Conservation (phyloP, 1,284 basidiomycete species). For the Pterulicium gracile region DNA sequence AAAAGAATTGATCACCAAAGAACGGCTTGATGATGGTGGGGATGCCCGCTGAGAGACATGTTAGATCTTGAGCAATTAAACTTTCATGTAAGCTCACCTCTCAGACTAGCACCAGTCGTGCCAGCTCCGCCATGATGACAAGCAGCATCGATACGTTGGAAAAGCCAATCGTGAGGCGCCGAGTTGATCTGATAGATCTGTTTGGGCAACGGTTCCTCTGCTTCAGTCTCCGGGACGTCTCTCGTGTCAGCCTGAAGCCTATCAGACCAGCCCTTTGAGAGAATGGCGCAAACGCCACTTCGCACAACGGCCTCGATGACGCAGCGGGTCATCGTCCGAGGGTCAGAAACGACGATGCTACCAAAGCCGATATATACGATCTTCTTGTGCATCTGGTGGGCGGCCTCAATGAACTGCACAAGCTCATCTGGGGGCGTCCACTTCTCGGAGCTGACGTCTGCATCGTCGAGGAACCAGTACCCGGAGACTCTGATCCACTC, state of each 20-base stretch:
- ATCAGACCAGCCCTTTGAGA: constrained; percentile 98
- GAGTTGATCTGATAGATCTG: constrained; percentile 80
- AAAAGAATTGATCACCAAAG: constrained; percentile 97
- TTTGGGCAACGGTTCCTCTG: constrained; percentile 60
- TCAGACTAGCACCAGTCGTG: constrained; percentile 86
- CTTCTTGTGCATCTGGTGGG: constrained; percentile 70
- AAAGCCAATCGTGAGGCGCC: constrained; percentile 96
- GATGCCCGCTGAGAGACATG: constrained; percentile 61
- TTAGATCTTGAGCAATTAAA: constrained; percentile 10
- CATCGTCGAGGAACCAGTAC: constrained; percentile 92
- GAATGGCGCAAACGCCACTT: constrained; percentile 81
- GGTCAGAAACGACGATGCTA: constrained; percentile 96
- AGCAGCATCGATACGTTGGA: constrained; percentile 86
- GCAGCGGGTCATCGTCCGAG: constrained; percentile 81
- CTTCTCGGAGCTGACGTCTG: constrained; percentile 76
- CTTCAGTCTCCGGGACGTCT: constrained; percentile 36
- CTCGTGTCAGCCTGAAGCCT: constrained; percentile 62
- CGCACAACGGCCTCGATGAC: constrained; percentile 82
- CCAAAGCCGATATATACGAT: constrained; percentile 98
- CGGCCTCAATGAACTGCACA: constrained; percentile 71
- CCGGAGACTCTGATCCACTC: constrained; percentile 97
- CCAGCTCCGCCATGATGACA: constrained; percentile 98
- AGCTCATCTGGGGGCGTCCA: constrained; percentile 82
- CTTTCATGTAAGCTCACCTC: constrained; percentile 40
- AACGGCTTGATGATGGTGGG: constrained; percentile 96